Percentiles rank a stretch among this genome's conserved stretches.
phyloP scores from a whole-genome alignment of 331 rosid genomes.

The Stylosanthes scabra region DNA sequence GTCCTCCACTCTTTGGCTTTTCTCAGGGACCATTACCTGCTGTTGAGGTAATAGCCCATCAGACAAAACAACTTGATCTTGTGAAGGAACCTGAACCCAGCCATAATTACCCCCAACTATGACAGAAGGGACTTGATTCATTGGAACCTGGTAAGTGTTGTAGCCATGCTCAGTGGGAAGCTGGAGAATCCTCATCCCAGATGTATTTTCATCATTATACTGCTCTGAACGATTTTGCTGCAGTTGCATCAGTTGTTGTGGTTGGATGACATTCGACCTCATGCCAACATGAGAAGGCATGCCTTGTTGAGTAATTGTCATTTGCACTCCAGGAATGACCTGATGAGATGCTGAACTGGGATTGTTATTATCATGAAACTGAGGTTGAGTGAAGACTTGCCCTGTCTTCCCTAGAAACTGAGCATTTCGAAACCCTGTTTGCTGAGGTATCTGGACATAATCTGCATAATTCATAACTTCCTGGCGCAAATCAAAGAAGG shows the following conservation, averaged over 20 bases:
- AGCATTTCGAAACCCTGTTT: constrained; percentile 62
- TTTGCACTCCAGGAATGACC: constrained; percentile 58
- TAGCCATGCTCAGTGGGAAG: constrained; percentile 73
- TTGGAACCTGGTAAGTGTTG: constrained; percentile 60
- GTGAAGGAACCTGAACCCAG: constrained; percentile 71
- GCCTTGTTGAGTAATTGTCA: constrained; percentile 51
- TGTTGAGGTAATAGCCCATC: constrained; percentile 66
- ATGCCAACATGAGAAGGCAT: constrained; percentile 57
- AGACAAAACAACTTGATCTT: constrained; percentile 55
- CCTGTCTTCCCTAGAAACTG: constrained; percentile 55
- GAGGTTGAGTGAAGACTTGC: constrained; percentile 59
- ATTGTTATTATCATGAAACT: constrained; percentile 46
- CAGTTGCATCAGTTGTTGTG: constrained; percentile 58
- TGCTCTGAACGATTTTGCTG: constrained; percentile 63
- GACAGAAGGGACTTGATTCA: constrained; percentile 59
- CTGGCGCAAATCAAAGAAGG: constrained; percentile 55
- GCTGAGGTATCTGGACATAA: constrained; percentile 65
- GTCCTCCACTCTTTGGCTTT: constrained; percentile 55
- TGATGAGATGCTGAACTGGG: constrained; percentile 54
- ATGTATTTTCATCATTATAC: constrained; percentile 60
- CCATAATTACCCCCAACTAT: constrained; percentile 60
- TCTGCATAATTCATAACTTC: constrained; percentile 56
- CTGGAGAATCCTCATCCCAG: constrained; percentile 66
- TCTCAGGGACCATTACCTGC: constrained; percentile 57
- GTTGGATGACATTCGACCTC: constrained; percentile 58